phyloP scores from a whole-genome alignment of 2,329 filamentous ascomycete genomes.

The Daldinia sp. region DNA sequence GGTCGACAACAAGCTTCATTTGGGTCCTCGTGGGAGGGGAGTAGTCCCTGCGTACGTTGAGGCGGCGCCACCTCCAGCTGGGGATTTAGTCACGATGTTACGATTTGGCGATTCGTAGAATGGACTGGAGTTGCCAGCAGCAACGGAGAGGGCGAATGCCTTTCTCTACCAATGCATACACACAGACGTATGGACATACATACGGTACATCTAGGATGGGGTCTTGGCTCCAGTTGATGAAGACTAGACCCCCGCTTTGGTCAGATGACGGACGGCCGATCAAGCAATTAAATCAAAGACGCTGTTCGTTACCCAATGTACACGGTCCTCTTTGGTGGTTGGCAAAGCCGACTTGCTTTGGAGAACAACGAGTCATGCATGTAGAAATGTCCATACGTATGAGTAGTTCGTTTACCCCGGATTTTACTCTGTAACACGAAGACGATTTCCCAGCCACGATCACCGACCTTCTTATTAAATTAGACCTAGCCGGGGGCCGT shows the following conservation, averaged over 20 bases:
- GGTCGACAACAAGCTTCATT: slow-evolving; percentile 48
- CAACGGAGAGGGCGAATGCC: slow-evolving; percentile 51
- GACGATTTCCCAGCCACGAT: slow-evolving; percentile 17
- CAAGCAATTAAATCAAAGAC: slow-evolving; percentile 22
- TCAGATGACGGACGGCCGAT: slow-evolving; percentile 40
- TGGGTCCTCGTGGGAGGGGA: slow-evolving; percentile 34
- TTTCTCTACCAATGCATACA: neutral
- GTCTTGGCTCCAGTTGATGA: slow-evolving; percentile 57
- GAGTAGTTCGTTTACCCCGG: slow-evolving; percentile 25
- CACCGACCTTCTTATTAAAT: slow-evolving; percentile 19
- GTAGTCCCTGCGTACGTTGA: slow-evolving; percentile 32
- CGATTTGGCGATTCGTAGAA: slow-evolving; percentile 48
- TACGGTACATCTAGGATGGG: slow-evolving; percentile 48
- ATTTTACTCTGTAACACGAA: slow-evolving; percentile 22
- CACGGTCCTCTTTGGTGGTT: neutral
- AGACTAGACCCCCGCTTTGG: slow-evolving; percentile 47
- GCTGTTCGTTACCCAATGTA: slow-evolving; percentile 15
- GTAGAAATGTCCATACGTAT: slow-evolving; percentile 15
- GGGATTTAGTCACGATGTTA: slow-evolving; percentile 53
- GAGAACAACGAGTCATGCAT: slow-evolving; percentile 34
- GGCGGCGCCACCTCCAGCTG: slow-evolving; percentile 52
- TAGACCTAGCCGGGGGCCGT: slow-evolving; percentile 21
- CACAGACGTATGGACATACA: slow-evolving; percentile 3
- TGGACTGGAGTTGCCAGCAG: slow-evolving; percentile 49
- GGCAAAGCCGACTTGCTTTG: neutral